A percentile compares a stretch with the other conserved stretches of the same genome.
Conservation (phyloP, 2,329 filamentous ascomycete genomes). For the Penicillium paneum region DNA sequence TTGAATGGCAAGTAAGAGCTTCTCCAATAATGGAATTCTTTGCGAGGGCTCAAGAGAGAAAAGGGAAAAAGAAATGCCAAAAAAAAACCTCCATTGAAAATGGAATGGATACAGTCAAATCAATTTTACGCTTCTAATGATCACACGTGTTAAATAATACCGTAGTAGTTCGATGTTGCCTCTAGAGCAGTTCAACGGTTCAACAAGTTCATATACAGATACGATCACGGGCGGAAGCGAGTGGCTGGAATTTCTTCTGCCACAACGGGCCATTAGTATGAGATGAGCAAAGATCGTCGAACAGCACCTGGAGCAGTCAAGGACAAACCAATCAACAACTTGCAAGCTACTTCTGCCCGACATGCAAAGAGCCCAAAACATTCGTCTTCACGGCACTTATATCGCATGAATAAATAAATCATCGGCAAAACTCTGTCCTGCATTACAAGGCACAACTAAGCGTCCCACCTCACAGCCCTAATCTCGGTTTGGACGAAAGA, state of each 20-base stretch:
- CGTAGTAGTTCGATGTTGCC: neutral
- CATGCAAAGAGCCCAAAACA: neutral
- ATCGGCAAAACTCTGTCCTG: neutral
- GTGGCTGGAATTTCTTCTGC: neutral
- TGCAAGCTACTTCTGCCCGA: neutral
- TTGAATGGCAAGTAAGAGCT: neutral
- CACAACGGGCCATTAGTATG: neutral
- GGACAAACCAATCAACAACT: neutral
- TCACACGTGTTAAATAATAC: neutral
- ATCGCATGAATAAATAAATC: neutral
- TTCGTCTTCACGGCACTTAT: neutral
- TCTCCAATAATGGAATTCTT: neutral
- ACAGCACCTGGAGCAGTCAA: neutral
- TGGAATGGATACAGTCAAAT: neutral
- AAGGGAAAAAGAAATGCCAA: neutral
- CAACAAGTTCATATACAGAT: neutral
- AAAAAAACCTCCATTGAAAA: neutral
- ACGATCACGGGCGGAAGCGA: neutral
- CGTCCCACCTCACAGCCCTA: neutral
- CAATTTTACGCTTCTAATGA: slow-evolving; percentile 4
- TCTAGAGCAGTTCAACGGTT: neutral
- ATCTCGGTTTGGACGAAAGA: neutral
- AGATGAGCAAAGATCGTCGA: neutral
- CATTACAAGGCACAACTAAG: neutral
- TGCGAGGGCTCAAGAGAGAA: neutral